These are phyloP conservation scores for Oryza officinalis DNA, from an alignment of 176 grass and related monocot species.

Conservation along the genomic window DNA sequence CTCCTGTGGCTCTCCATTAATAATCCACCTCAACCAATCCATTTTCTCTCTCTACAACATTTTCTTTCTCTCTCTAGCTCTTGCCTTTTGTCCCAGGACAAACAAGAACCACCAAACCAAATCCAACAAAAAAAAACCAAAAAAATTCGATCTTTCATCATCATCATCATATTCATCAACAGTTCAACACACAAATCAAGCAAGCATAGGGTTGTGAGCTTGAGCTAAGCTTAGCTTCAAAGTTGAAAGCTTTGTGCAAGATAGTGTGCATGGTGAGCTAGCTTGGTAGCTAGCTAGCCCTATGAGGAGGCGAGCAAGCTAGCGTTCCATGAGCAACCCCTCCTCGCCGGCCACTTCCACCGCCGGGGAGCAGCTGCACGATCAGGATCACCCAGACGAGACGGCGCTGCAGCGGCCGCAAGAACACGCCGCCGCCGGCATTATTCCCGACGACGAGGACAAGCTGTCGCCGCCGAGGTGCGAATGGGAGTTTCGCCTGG, in stretches of 20 bases:
- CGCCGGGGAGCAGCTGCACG: not conserved
- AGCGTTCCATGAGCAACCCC: conserved; percentile 43
- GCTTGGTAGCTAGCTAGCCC: not conserved
- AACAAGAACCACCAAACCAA: conserved; percentile 16
- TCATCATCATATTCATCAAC: not conserved
- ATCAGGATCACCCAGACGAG: not conserved
- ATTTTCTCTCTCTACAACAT: not conserved
- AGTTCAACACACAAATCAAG: not conserved
- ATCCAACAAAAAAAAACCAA: not conserved
- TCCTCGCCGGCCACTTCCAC: conserved; percentile 22
- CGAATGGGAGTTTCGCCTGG: conserved; percentile 79
- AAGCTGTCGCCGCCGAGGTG: conserved; percentile 48
- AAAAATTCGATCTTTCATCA: not conserved
- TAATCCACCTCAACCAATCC: conserved; percentile 18
- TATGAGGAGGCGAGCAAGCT: not conserved
- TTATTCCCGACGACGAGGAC: not conserved
- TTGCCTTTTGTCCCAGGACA: conserved; percentile 10
- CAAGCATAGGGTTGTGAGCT: too few relatives aligned
- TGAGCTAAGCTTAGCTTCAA: not conserved
- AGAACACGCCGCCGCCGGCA: not conserved
- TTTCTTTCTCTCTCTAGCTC: not conserved
- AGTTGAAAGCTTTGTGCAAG: too few relatives aligned
- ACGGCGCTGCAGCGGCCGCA: too few relatives aligned
- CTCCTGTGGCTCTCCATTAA: conserved; percentile 34
- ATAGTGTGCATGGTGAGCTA: too few relatives aligned